Percentiles rank a stretch among this genome's conserved stretches.
phyloP scores from a whole-genome alignment of 306 rosid species.

The Echinosophora koreensis region DNA sequence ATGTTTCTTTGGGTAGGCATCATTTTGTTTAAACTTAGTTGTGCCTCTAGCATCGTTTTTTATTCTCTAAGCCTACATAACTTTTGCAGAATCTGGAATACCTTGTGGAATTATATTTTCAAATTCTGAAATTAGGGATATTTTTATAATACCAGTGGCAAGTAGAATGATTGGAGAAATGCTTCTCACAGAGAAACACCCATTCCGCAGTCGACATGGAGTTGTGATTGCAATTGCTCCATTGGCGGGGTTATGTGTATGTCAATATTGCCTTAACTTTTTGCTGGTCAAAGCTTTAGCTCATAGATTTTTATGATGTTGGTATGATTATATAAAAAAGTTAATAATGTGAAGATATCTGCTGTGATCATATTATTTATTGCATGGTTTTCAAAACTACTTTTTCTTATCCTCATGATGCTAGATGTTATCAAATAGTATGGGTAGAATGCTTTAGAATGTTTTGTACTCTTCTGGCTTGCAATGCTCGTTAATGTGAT shows the following conservation, averaged over 20 bases:
- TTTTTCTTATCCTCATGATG: slow-evolving; percentile 17
- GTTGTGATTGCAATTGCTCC: slow-evolving; percentile 87
- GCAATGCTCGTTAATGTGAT: slow-evolving; percentile 5
- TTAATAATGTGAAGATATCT: slow-evolving; percentile 20
- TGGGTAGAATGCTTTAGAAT: slow-evolving; percentile 21
- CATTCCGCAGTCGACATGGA: slow-evolving; percentile 84
- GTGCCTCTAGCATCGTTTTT: slow-evolving; percentile 35
- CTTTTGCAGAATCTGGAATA: slow-evolving; percentile 68
- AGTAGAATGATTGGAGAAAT: slow-evolving; percentile 65
- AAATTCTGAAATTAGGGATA: slow-evolving; percentile 76
- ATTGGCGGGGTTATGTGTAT: slow-evolving; percentile 78
- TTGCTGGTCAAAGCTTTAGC: slow-evolving; percentile 28
- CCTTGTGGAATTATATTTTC: slow-evolving; percentile 87
- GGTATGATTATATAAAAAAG: slow-evolving; percentile 8
- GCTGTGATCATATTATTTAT: slow-evolving; percentile 27
- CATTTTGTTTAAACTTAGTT: slow-evolving; percentile 34
- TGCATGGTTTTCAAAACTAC: slow-evolving; percentile 26
- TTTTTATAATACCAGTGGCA: slow-evolving; percentile 67
- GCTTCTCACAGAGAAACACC: slow-evolving; percentile 85
- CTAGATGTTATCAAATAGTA: slow-evolving; percentile 32
- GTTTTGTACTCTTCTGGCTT: slow-evolving; percentile 28
- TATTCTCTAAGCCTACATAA: slow-evolving; percentile 25
- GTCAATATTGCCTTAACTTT: slow-evolving; percentile 45
- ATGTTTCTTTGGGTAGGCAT: slow-evolving; percentile 79
- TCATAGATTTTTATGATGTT: slow-evolving; percentile 23